These are phyloP conservation scores for Populus tomentosa DNA, from an alignment of 441 rosid species.

Conservation along the genomic window DNA sequence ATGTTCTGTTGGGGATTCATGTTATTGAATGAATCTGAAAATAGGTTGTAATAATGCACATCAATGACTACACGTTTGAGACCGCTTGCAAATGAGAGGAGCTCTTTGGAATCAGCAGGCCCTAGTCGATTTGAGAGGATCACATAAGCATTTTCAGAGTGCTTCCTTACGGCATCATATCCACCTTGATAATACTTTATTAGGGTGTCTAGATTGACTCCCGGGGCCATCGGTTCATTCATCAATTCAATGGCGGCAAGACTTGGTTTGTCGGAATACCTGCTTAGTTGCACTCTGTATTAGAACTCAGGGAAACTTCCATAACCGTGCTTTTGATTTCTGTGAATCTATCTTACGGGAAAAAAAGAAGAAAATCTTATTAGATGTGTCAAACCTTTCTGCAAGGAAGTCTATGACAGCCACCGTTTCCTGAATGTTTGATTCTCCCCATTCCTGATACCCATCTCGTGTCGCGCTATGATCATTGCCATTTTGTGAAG, in stretches of 20 bases:
- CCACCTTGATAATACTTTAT: constrained; percentile 32
- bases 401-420: constrained; percentile 38
- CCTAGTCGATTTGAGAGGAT: constrained; percentile 32
- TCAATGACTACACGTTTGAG: constrained; percentile 28
- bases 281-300: neutral
- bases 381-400: constrained; percentile 17
- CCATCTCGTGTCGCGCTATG: constrained; percentile 36
- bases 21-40: neutral
- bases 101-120: constrained; percentile 17
- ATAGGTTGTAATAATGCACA: constrained; percentile 43
- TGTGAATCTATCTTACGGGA: too few species aligned
- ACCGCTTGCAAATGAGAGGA: constrained; percentile 21
- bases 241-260: constrained; percentile 37
- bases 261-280: constrained; percentile 21
- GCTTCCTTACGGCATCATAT: constrained; percentile 35
- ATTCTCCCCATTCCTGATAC: constrained; percentile 35
- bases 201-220: constrained; percentile 13
- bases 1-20: constrained; percentile 30
- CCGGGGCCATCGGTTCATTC: constrained; percentile 35
- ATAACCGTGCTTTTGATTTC: neutral
- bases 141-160: constrained; percentile 32
- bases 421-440: constrained; percentile 28
- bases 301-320: neutral
- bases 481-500: constrained; percentile 29
- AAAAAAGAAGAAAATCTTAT: neutral